Evolutionary conservation across 1,284 basidiomycete species (phyloP), one percentile per base, ranked within the genome.

Genomic region (Abortiporus biennis): DNA sequence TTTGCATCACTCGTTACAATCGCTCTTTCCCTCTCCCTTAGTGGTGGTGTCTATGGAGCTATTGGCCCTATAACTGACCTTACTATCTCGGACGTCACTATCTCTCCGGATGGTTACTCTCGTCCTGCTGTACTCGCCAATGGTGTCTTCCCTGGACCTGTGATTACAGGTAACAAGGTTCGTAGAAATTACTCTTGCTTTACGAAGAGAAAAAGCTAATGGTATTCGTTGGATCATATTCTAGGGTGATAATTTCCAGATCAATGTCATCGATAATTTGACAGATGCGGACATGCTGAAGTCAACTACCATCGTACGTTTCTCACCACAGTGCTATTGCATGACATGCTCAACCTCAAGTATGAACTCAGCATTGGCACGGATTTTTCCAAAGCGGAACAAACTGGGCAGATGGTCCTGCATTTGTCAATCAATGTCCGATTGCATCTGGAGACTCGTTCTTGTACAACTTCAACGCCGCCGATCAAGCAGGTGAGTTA

Each of bases 381-480:
- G 61, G 61, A 3, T 38, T 65, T 27, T 59, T 56, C 31, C 63
- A 52, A 56, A 51, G 41, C 44, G 49, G 49, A 48, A 60, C 60
- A 3, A 56, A 50, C 24, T 58, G 54, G 46, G 59, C 57, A 9
- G 64, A 65, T 35, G 62, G 63, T 8, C 44, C 53, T 2, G 53
- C 62, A 6, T 61, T 62, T 31, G 63, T 72, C 19, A 68, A 61
- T 23, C 71, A 74, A 48, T 79, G 77, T 49, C 72, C 72, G 2
- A 74, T 78, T 45, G 62, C 66, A 4, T 61, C 72, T 1, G 61
- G 63, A 1, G 45, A 61, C 12, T 62, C 60, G 6, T 77, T 73
- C 61, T 63, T 67, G n/a, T 77, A 67, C 43, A 51, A 61, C 27
- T 57, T 66, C 45, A 47, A 38, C 11, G 54, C 52, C 6, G 51